These are phyloP conservation scores for Groenewaldozyma auringiensis DNA, from an alignment of 1,139 yeast genomes.

Conservation along the genomic window DNA sequence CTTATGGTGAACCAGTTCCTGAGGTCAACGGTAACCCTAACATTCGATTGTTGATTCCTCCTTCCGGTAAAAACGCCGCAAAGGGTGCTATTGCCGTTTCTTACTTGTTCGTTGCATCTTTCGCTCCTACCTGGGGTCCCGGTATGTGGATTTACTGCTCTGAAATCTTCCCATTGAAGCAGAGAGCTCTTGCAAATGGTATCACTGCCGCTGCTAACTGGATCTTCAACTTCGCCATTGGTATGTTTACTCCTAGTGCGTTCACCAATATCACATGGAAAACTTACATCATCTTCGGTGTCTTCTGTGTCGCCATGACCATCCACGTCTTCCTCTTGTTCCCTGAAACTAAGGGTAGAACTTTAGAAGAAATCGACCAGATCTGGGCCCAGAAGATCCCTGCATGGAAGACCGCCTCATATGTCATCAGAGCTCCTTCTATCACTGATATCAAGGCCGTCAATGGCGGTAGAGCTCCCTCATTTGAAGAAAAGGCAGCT, in stretches of 20 bases:
- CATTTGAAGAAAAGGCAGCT: slow-evolving; percentile 12
- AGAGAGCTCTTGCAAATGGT: slow-evolving; percentile 48
- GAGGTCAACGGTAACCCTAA: slow-evolving; percentile 39
- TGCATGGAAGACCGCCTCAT: slow-evolving; percentile 27
- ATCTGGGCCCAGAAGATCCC: slow-evolving; percentile 33
- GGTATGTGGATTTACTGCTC: slow-evolving; percentile 53
- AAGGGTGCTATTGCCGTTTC: slow-evolving; percentile 51
- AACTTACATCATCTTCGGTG: slow-evolving; percentile 62
- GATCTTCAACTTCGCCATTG: slow-evolving; percentile 76
- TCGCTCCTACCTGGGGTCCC: slow-evolving; percentile 63
- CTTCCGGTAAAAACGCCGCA: slow-evolving; percentile 33
- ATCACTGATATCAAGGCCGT: slow-evolving; percentile 15
- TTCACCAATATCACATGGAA: slow-evolving; percentile 48
- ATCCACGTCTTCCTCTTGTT: slow-evolving; percentile 50
- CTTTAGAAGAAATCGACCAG: slow-evolving; percentile 68
- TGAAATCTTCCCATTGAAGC: slow-evolving; percentile 50
- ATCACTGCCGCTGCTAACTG: slow-evolving; percentile 66
- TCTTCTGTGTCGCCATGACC: slow-evolving; percentile 49
- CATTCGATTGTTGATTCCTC: slow-evolving; percentile 43
- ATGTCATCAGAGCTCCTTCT: slow-evolving; percentile 15
- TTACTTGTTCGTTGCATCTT: slow-evolving; percentile 58
- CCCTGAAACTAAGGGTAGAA: slow-evolving; percentile 70
- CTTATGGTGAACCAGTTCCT: slow-evolving; percentile 34
- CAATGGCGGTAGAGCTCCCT: slow-evolving; percentile 15
- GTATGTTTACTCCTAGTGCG: slow-evolving; percentile 50